phyloP scores from a whole-genome alignment of 768 basidiomycete species.

The Pleurotus salmoneostramineus region DNA sequence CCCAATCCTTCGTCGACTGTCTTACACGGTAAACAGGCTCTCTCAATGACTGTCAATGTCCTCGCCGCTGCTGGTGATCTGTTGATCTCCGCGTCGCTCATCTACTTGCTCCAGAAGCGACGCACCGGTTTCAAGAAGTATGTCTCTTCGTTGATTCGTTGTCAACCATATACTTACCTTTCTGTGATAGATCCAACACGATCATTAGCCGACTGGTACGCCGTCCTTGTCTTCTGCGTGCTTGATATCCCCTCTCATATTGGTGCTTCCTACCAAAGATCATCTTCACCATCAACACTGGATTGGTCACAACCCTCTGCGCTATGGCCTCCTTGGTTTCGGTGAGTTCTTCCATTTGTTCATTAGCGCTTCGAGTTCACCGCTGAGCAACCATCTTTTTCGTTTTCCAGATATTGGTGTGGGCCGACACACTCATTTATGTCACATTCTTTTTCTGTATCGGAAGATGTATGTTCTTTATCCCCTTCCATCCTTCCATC shows the following conservation, averaged over 20 bases:
- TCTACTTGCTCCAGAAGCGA: slow-evolving; percentile 35
- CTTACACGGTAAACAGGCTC: slow-evolving; percentile 16
- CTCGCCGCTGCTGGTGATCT: slow-evolving; percentile 42
- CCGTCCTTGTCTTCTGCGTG: slow-evolving; percentile 9
- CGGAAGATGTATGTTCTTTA: slow-evolving; percentile 43
- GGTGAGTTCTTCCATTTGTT: slow-evolving; percentile 22
- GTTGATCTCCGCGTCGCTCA: slow-evolving; percentile 40
- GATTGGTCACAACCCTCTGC: slow-evolving; percentile 42
- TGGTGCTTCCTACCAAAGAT: slow-evolving; percentile 22
- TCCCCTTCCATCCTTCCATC: no score
- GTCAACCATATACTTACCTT: slow-evolving; percentile 1
- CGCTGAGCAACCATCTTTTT: no score
- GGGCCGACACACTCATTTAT: slow-evolving; percentile 49
- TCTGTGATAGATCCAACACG: slow-evolving; percentile 34
- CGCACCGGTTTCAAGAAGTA: slow-evolving; percentile 47
- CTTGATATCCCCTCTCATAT: slow-evolving; percentile 11
- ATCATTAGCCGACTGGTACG: slow-evolving; percentile 42
- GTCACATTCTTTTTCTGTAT: slow-evolving; percentile 59
- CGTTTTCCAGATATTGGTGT: slow-evolving; percentile 37
- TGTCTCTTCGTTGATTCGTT: neutral
- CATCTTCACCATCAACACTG: slow-evolving; percentile 40
- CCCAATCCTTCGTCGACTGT: neutral
- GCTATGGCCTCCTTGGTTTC: slow-evolving; percentile 53
- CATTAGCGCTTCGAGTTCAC: no score
- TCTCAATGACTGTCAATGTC: slow-evolving; percentile 41